Evolutionary conservation across 2,329 filamentous ascomycete species (phyloP).

Genomic region (Sporothrix inflata): DNA sequence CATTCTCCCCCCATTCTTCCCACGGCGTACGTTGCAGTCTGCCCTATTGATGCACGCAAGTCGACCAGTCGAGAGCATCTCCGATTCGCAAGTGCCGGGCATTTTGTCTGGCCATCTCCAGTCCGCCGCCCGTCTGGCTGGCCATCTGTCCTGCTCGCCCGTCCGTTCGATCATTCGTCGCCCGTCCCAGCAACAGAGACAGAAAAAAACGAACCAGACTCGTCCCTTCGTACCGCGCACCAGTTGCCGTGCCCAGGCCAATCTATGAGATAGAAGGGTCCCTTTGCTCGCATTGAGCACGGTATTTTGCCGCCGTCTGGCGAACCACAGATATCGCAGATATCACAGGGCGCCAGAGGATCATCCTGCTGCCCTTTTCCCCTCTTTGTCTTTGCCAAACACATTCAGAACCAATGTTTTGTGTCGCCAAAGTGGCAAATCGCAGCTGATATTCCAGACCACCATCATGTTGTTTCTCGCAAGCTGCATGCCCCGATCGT

Average conservation of each 20-base stretch:
- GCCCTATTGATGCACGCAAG: not conserved
- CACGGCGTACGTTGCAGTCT: not conserved
- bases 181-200: conserved; percentile 9
- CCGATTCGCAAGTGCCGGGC: conserved; percentile 15
- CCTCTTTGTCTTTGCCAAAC: not conserved
- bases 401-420: not conserved
- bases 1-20: not conserved
- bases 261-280: not conserved
- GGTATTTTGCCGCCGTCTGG: conserved; percentile 16
- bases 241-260: conserved; percentile 23
- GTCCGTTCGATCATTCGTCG: conserved; percentile 9
- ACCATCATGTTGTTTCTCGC: conserved; percentile 5
- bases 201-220: not conserved
- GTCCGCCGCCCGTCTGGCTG: not conserved
- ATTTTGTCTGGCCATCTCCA: not conserved
- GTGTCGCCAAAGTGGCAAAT: not conserved
- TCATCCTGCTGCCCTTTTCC: not conserved
- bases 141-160: not conserved
- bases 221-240: not conserved
- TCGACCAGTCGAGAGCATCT: not conserved
- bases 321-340: conserved; percentile 8
- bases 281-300: conserved; percentile 16
- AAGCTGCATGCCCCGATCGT: conserved; percentile 12
- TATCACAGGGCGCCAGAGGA: not conserved
- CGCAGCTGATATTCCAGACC: not conserved